phyloP scores from a whole-genome alignment of 2,329 filamentous ascomycete genomes.

The Xylaria hypoxylon region DNA sequence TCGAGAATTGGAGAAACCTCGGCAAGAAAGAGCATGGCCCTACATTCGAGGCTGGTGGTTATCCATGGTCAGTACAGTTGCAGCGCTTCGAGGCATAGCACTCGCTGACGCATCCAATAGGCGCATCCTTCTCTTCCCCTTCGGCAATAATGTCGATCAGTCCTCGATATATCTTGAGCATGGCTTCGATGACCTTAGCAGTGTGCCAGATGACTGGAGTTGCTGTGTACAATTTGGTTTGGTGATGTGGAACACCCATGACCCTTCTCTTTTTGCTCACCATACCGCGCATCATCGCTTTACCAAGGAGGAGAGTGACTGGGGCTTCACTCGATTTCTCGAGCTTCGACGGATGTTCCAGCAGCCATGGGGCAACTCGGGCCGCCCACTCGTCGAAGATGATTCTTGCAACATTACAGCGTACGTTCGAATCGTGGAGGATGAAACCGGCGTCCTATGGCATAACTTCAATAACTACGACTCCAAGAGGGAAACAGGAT shows the following conservation, averaged over 20 bases:
- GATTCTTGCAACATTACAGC: slow-evolving; percentile 83
- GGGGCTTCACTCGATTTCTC: slow-evolving; percentile 97
- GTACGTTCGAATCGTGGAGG: slow-evolving; percentile 83
- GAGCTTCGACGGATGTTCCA: slow-evolving; percentile 89
- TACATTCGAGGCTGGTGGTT: slow-evolving; percentile 84
- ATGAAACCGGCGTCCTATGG: slow-evolving; percentile 90
- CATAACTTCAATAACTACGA: slow-evolving; percentile 95
- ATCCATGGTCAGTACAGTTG: slow-evolving; percentile 77
- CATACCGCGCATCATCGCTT: slow-evolving; percentile 94
- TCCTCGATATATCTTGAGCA: slow-evolving; percentile 97
- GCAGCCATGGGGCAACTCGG: slow-evolving; percentile 76
- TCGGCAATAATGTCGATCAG: slow-evolving; percentile 92
- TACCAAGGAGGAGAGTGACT: slow-evolving; percentile 95
- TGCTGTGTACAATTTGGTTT: slow-evolving; percentile 96
- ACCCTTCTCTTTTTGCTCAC: slow-evolving; percentile 85
- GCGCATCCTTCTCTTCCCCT: slow-evolving; percentile 95
- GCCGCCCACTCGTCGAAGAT: slow-evolving; percentile 79
- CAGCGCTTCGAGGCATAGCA: slow-evolving; percentile 6
- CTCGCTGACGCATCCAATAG: slow-evolving; percentile 56
- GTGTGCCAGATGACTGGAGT: slow-evolving; percentile 91
- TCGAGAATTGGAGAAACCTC: slow-evolving; percentile 82
- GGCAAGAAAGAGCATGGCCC: slow-evolving; percentile 88
- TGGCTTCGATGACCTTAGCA: slow-evolving; percentile 79
- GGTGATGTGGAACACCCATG: slow-evolving; percentile 93
- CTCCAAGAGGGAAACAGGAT: slow-evolving; percentile 98